Conservation (phyloP, 345 rosid species). For the Eutrema heterophyllum region DNA sequence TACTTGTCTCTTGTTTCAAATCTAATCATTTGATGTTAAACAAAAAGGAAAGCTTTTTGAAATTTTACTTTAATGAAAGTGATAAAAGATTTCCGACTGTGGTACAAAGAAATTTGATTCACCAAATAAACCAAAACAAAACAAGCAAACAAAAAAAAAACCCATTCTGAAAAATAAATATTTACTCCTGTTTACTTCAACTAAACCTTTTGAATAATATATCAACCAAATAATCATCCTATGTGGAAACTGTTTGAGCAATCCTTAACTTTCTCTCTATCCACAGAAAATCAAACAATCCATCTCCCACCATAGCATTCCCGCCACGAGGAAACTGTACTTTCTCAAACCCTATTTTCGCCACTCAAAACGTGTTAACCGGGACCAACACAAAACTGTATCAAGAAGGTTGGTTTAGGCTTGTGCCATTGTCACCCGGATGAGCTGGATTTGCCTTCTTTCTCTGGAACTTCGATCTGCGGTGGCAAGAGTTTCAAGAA, state of each 20-base stretch:
- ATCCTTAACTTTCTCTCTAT: slow-evolving; percentile 14
- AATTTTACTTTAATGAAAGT: too few species aligned
- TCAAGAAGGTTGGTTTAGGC: background rate
- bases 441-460: slow-evolving; percentile 44
- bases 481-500: slow-evolving; percentile 72
- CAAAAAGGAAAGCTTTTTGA: too few species aligned
- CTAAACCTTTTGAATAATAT: slow-evolving; percentile 4
- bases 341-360: background rate
- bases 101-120: background rate
- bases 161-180: background rate
- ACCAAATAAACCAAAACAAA: slow-evolving; percentile 7
- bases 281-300: slow-evolving; percentile 12
- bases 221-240: slow-evolving; percentile 11
- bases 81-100: too few species aligned
- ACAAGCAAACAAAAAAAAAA: background rate
- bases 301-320: background rate
- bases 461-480: slow-evolving; percentile 52
- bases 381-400: background rate
- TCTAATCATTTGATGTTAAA: too few species aligned
- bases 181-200: slow-evolving; percentile 11
- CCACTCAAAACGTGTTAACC: background rate
- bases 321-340: background rate
- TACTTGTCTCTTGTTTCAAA: background rate
- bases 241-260: background rate
- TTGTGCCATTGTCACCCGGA: slow-evolving; percentile 17